Evolutionary conservation across 495 filamentous ascomycete genomes (phyloP).

Genomic region (Penicillium crystallinum): DNA sequence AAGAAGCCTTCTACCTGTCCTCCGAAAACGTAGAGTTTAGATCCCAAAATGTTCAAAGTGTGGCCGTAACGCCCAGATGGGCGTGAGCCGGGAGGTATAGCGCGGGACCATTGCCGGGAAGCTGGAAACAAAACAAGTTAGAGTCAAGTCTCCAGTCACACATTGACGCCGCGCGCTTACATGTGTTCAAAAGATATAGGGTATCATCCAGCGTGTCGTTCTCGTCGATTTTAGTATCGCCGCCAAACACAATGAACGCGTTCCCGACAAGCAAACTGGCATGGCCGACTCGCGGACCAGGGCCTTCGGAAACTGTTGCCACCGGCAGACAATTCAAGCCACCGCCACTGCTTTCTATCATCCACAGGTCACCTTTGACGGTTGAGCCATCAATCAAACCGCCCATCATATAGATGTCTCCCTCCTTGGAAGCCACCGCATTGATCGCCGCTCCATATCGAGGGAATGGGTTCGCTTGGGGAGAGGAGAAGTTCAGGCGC

Average conservation of each 20-base stretch:
- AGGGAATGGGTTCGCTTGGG: conserved; percentile 85
- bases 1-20: conserved; percentile 97
- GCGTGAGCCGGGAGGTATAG: conserved; percentile 73
- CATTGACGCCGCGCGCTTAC: conserved; percentile 51
- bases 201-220: conserved; percentile 89
- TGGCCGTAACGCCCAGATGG: conserved; percentile 94
- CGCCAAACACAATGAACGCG: conserved; percentile 98
- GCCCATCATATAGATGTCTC: conserved; percentile 97
- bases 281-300: conserved; percentile 93
- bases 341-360: conserved; percentile 83
- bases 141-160: conserved; percentile 4
- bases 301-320: conserved; percentile 85
- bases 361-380: conserved; percentile 96
- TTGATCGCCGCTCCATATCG: conserved; percentile 98
- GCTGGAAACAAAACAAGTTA: conserved; percentile 45
- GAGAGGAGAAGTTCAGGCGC: conserved; percentile 75
- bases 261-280: conserved; percentile 93
- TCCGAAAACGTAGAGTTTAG: conserved; percentile 94
- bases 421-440: conserved; percentile 86
- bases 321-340: conserved; percentile 88
- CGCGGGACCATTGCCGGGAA: conserved; percentile 95
- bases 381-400: conserved; percentile 89
- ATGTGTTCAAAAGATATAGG: conserved; percentile 94
- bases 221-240: conserved; percentile 96
- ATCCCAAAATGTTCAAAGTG: conserved; percentile 91